phyloP scores from a whole-genome alignment of 345 rosid species.

The Eutrema yunnanense region DNA sequence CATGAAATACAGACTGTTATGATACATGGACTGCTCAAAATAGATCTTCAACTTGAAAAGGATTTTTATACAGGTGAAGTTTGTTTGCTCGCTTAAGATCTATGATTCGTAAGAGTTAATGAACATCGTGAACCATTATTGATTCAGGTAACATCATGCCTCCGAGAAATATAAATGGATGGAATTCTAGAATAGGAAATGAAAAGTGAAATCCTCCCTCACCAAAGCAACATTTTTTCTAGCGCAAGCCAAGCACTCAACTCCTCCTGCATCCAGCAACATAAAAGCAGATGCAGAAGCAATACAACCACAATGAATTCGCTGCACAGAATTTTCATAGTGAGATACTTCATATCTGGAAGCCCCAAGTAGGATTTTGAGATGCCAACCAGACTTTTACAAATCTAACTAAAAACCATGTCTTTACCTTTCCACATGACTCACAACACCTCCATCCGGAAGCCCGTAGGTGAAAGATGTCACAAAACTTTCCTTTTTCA shows the following conservation, averaged over 20 bases:
- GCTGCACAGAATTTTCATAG: conserved; percentile 40
- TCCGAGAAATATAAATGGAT: not conserved
- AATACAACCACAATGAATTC: conserved; percentile 92
- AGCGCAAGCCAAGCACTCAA: conserved; percentile 72
- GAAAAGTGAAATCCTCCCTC: conserved; percentile 29
- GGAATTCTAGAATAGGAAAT: not conserved
- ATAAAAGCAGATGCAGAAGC: conserved; percentile 51
- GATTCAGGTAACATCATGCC: not conserved
- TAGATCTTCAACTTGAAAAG: not conserved
- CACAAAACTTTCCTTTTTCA: conserved; percentile 83
- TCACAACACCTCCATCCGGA: conserved; percentile 93
- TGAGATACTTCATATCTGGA: conserved; percentile 16
- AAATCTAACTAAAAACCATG: not conserved
- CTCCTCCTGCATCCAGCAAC: conserved; percentile 90
- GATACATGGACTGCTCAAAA: not conserved
- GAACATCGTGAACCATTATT: conserved; percentile 5
- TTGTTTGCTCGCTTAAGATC: not conserved
- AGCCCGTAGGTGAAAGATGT: conserved; percentile 56
- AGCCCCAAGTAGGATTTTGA: not conserved
- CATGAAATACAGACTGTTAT: conserved; percentile 15
- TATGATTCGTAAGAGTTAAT: not conserved
- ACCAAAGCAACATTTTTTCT: conserved; percentile 61
- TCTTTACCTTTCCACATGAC: conserved; percentile 80
- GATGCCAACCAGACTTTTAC: not conserved
- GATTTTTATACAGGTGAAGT: conserved; percentile 4